Base-by-base conservation (phyloP, 2,329 filamentous ascomycete genomes). In the Aureobasidium sp. region DNA sequence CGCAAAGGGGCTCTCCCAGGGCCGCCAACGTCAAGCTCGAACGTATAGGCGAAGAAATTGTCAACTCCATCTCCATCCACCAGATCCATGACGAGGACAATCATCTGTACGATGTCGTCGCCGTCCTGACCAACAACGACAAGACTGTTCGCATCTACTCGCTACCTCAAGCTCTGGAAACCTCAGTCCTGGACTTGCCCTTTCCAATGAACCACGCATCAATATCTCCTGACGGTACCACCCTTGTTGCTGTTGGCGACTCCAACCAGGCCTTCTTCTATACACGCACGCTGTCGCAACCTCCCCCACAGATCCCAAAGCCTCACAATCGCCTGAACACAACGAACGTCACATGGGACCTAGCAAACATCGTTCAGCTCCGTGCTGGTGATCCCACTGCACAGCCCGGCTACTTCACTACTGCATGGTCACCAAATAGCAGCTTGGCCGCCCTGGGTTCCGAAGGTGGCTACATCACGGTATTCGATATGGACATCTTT, bases 151-250 rank as follows among this genome's bases (percentile, higher is more conserved):
- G 88, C 31, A 77, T 97, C n/a, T 90, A 95, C 70, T 88, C 87
- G 53, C 78, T 97, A 22, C 79, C 83, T 31, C 83, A 87, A 58
- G 83, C 85, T 15, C 80, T 88, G 63, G 79, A 88, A 39, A 76
- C 95, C 24, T 85, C 89, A 60, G 81, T 86, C 47, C 77, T 97
- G 59, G 81, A 83, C 4, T 87, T 96, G 66, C 87, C 89, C 5
- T 89, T 93, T 70, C 89, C 86, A 66, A 93, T 97, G 77, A 99
- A 99, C 69, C 91, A 95, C 70, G 90, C 92, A 37, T 85, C 92
- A n/a, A 87, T 99, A 58, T 97, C 93, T 7, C 94, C 93, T 0
- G 89, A 97, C 71, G 93, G 92, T 0, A 83, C 81, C 22, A 76
- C 93, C 12, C 79, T 97, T 22, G 82, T 92, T 6, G 90, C 91